Conservation (phyloP, 345 rosid species). For the Euphorbia tirucalli region DNA sequence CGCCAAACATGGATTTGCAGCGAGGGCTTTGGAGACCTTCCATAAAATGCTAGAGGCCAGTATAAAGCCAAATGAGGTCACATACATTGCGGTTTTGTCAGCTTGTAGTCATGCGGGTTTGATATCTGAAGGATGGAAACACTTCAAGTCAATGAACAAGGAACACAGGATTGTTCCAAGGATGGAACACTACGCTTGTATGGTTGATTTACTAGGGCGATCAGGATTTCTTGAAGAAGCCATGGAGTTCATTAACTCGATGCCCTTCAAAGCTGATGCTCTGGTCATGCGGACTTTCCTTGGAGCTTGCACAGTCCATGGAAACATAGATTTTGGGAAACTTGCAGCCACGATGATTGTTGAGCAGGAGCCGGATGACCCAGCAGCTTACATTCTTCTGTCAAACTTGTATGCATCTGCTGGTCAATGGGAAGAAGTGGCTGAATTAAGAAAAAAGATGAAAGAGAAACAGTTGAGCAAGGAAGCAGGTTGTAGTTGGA, state of each 20-base stretch:
- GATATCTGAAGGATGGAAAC: constrained; percentile 60
- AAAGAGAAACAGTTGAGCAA: constrained; percentile 53
- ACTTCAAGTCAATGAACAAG: constrained; percentile 53
- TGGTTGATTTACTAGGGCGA: constrained; percentile 74
- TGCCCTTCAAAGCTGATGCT: constrained; percentile 55
- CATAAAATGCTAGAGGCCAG: constrained; percentile 44
- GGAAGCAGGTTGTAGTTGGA: constrained; percentile 85
- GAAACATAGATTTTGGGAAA: constrained; percentile 50
- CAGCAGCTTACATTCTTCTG: constrained; percentile 62
- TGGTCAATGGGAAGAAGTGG: constrained; percentile 62
- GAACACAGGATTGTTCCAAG: constrained; percentile 57
- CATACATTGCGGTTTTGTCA: constrained; percentile 63
- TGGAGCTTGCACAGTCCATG: constrained; percentile 65
- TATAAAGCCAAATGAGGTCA: constrained; percentile 56
- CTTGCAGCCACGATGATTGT: constrained; percentile 61
- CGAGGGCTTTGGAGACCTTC: constrained; percentile 57
- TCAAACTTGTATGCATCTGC: constrained; percentile 67
- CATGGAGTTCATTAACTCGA: constrained; percentile 47
- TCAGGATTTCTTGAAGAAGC: constrained; percentile 54
- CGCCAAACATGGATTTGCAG: constrained; percentile 65
- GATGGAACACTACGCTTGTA: constrained; percentile 79
- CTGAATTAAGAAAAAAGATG: constrained; percentile 57
- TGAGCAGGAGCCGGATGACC: constrained; percentile 58
- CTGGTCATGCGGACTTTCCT: constrained; percentile 74
- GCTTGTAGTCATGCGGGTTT: constrained; percentile 78